Base-by-base conservation (phyloP, 2,329 filamentous ascomycete genomes). In the Exophiala sp. region DNA sequence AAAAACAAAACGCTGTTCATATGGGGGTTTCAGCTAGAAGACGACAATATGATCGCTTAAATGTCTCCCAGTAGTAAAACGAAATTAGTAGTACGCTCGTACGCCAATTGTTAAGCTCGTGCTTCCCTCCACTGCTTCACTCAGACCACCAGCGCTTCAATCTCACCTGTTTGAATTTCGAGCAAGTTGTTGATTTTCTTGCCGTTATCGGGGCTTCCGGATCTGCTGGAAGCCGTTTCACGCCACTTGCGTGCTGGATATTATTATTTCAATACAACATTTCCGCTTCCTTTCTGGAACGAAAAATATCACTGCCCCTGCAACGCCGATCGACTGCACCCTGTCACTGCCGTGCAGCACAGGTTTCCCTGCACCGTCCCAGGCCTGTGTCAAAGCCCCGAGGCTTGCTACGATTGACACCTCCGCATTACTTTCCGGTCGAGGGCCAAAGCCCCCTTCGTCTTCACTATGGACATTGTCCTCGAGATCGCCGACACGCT, bases 401-500 rank as follows among this genome's bases (percentile, higher is more conserved):
- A n/a, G 11, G 7, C 6, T 9, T n/a, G 3, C 29, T 9, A 32
- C 8, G 11, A 32, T 3, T n/a, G 7, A 7, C 6, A 7, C 11
- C 7, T 32, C 11, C 29, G n/a, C 6, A n/a, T 10, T 32, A 32
- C 29, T 10, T n/a, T 32, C 7, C 11, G 11, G 11, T 32, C n/a
- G 29, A 32, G 29, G 11, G 29, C 29, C 29, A 13, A n/a, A 7
- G 3, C 6, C n/a, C 29, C 29, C 29, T 32, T 3, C 29, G 11
- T 13, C 11, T 27, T 58, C 72, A 74, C 66, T 68, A 96, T 97
- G 91, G 91, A 97, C 76, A 81, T 96, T 71, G 81, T 93, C 39
- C 84, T 96, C 59, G 90, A 96, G 70, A 62, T 90, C 53, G 78
- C 81, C 70, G 91, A 97, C 71, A 87, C 83, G 62, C 88, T 85